Conservation (phyloP, 371 early-diverging fungal genomes). For the Mucor piriformis region DNA sequence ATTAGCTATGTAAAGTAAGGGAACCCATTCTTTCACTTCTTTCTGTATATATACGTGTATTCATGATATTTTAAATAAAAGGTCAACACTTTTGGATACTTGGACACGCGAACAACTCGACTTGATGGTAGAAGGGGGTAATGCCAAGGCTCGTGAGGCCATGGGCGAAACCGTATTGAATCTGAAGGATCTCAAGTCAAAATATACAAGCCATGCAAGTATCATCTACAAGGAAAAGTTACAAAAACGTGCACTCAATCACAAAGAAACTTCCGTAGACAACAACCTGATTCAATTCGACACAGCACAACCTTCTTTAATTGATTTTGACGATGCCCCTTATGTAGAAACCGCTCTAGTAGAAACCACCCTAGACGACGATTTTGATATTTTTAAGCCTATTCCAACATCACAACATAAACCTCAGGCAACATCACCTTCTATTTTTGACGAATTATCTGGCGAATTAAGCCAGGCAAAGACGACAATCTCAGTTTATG, state of each 20-base stretch:
- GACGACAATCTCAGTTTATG: too few species aligned
- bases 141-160: slow-evolving; percentile 76
- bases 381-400: slow-evolving; percentile 21
- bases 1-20: slow-evolving; percentile 92
- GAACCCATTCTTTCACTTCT: too few species aligned
- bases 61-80: slow-evolving; percentile 20
- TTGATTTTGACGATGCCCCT: slow-evolving; percentile 6
- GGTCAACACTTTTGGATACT: slow-evolving; percentile 83
- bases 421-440: neutral
- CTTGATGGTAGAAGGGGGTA: slow-evolving; percentile 86
- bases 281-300: slow-evolving; percentile 13
- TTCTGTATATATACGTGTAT: neutral
- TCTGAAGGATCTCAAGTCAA: slow-evolving; percentile 74
- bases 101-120: slow-evolving; percentile 93
- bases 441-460: slow-evolving; percentile 17
- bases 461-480: too few species aligned
- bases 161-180: slow-evolving; percentile 63
- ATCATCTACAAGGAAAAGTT: slow-evolving; percentile 81
- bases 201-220: slow-evolving; percentile 80
- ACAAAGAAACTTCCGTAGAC: neutral
- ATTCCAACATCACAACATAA: neutral
- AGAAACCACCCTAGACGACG: neutral
- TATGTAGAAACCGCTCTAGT: neutral
- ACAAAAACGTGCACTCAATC: slow-evolving; percentile 57
- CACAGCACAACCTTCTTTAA: slow-evolving; percentile 4